phyloP scores from a whole-genome alignment of 305 asterid genomes.

The Solanum aculeatissimum region DNA sequence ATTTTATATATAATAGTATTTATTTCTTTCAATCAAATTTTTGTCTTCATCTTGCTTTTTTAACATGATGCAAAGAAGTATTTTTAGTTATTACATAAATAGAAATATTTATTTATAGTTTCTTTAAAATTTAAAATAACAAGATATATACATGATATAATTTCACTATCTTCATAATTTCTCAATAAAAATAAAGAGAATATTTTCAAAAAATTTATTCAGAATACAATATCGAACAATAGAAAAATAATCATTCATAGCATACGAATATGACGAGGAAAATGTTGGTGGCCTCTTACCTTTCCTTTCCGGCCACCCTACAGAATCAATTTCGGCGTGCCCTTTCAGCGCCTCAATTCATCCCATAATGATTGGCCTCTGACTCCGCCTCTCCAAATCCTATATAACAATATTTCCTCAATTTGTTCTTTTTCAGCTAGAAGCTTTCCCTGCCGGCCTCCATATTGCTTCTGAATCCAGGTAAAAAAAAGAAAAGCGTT shows the following conservation, averaged over 20 bases:
- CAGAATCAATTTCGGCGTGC: not conserved
- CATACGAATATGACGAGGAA: not conserved
- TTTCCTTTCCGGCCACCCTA: not conserved
- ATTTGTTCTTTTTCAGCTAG: not conserved
- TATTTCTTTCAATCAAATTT: no score
- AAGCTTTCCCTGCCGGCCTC: not conserved
- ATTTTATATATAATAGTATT: no score
- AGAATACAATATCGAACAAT: no score
- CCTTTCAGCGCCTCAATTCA: not conserved
- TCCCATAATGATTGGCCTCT: not conserved
- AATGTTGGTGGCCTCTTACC: not conserved
- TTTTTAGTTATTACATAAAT: not conserved
- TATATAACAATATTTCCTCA: not conserved
- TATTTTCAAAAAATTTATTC: no score
- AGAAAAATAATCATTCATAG: no score
- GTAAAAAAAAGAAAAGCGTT: not conserved
- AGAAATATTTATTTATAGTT: not conserved
- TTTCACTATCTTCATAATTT: not conserved
- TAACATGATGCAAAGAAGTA: not conserved
- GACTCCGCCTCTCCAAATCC: not conserved
- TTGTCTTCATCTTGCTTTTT: no score
- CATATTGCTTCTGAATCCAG: not conserved
- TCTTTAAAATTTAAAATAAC: not conserved
- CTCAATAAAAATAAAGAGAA: not conserved
- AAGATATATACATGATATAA: not conserved